Evolutionary conservation across 768 basidiomycete genomes (phyloP).

Genomic region (Galerina marginata): DNA sequence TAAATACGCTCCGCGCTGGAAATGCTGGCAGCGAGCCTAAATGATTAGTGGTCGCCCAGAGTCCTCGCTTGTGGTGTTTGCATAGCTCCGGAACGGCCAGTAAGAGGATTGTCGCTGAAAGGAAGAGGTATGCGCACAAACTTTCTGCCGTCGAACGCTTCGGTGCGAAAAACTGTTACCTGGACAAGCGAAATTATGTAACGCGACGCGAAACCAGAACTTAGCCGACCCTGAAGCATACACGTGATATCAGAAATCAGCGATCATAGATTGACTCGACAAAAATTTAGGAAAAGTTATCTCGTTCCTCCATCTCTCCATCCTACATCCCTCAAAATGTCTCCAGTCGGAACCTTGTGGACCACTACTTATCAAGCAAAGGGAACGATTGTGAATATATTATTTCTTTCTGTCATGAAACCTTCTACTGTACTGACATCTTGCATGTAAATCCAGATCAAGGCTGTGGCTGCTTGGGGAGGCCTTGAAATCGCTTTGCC

Average conservation of each 20-base stretch:
- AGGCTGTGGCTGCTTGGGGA: conserved; percentile 62
- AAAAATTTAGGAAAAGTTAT: conserved; percentile 22
- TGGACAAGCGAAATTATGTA: no score
- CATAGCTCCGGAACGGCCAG: neutral
- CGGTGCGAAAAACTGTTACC: no score
- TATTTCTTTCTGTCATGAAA: neutral
- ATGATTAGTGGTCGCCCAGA: neutral
- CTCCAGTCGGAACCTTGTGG: conserved; percentile 70
- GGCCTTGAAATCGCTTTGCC: conserved; percentile 63
- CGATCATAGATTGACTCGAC: conserved; percentile 14
- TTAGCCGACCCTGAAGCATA: conserved; percentile 11
- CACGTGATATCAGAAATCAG: conserved; percentile 20
- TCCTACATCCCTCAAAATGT: conserved; percentile 41
- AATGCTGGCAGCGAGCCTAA: no score
- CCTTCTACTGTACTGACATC: neutral
- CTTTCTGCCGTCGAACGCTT: no score
- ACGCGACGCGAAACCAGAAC: neutral
- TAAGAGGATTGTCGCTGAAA: neutral
- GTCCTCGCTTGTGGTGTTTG: neutral
- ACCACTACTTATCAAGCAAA: conserved; percentile 45
- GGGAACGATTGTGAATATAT: conserved; percentile 55
- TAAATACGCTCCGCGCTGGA: no score
- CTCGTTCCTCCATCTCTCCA: conserved; percentile 19
- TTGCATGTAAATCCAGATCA: conserved; percentile 39
- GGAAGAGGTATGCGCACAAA: neutral